Base-by-base conservation (phyloP, 2,329 filamentous ascomycete species). In the Clarireedia hainanense region DNA sequence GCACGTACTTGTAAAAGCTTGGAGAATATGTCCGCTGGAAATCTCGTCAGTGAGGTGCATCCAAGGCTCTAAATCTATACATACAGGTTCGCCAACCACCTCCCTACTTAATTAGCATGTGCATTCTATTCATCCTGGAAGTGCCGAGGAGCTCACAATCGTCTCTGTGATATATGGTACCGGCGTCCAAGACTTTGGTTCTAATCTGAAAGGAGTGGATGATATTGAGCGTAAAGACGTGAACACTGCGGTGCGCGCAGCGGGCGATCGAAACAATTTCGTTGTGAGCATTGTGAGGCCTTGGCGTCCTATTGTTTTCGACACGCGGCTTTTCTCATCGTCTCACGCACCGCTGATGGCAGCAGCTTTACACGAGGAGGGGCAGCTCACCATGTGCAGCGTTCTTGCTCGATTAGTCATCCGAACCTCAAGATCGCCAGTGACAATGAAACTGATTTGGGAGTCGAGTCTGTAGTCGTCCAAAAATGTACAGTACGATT, bases 41-140 rank as follows among this genome's bases (percentile, higher is more conserved):
- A 46, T 24, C 15, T 40, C 40, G 27, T 63, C 52, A 66, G 62
- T 58, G 61, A 59, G 57, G 56, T 57, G 56, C 57, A 68, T 67
- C 68, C 66, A 56, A 54, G 47, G 49, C 45, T 58, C 54, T 50
- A 34, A 24, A 55, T 48, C 43, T 43, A 48, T 61, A 78, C 83
- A 63, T 76, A 90, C 86, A 89, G 71, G 86, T 89, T 70, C 86
- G 85, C 80, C 86, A 88, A 60, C 87, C 87, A 62, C 85, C 85
- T 65, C 84, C 80, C 87, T 91, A 65, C 36, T 61, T 51, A 57
- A 68, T 65, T 56, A 69, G 62, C 55, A 60, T 58, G 50, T 47
- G 15, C 36, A 26, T 45, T 14, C 23, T 34, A 23, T 45, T 40
- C 34, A 52, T 53, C 58, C 63, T 24, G 71, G 65, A 40, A 62